phyloP scores from a whole-genome alignment of 2,329 filamentous ascomycete species.

The Calonectria leucothoes region DNA sequence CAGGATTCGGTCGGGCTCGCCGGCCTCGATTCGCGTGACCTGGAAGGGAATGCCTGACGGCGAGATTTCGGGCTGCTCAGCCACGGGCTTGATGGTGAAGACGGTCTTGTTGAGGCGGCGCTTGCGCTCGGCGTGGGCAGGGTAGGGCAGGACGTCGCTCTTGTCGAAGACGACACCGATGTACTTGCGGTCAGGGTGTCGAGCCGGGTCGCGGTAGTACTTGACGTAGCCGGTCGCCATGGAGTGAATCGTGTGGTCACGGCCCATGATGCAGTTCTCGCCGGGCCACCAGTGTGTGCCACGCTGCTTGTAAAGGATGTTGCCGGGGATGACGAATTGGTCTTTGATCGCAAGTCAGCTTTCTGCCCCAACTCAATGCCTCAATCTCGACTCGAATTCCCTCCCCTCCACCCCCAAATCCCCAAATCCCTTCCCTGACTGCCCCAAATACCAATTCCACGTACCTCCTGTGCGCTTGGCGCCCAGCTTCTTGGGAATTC shows the following conservation, averaged over 20 bases:
- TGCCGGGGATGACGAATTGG: constrained; percentile 93
- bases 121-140: constrained; percentile 77
- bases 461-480: constrained; percentile 91
- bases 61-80: constrained; percentile 54
- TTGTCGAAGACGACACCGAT: constrained; percentile 94
- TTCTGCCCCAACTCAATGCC: neutral
- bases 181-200: constrained; percentile 89
- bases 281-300: constrained; percentile 95
- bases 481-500: constrained; percentile 84
- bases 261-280: constrained; percentile 94
- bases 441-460: constrained; percentile 42
- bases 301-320: constrained; percentile 98
- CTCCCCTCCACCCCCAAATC: neutral
- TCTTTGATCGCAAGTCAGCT: constrained; percentile 60
- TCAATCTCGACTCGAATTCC: neutral
- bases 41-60: constrained; percentile 63
- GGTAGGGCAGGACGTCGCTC: constrained; percentile 81
- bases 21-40: constrained; percentile 54
- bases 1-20: constrained; percentile 60
- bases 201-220: constrained; percentile 90
- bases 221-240: constrained; percentile 90
- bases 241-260: constrained; percentile 96
- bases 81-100: constrained; percentile 55
- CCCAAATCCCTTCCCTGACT: neutral
- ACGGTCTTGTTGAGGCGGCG: constrained; percentile 81